Base-by-base conservation (phyloP, 345 rosid species). In the Dovyalis caffra region DNA sequence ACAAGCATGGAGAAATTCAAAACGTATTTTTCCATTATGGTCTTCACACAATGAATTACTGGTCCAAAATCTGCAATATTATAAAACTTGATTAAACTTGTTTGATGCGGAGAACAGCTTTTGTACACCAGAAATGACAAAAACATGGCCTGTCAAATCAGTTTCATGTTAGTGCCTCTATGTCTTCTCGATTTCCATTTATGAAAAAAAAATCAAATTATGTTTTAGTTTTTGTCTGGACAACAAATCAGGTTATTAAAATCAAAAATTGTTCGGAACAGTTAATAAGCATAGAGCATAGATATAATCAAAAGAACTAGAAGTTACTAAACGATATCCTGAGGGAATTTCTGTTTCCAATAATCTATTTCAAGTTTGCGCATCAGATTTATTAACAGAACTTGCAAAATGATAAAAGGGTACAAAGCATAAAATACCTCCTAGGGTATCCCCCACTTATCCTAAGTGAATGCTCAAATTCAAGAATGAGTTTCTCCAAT, bases 381-480 rank as follows among this genome's bases (percentile, higher is more conserved):
- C 1, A 47, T 2, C 63, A 45, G 69, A 77, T 35, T 37, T 51
- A 53, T 18, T 9, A 66, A 43, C 6, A 8, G 18, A 57, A 65
- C 35, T 25, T 5, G 33, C 9, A 29, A 57, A 64, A 32, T 61
- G 25, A 70, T 40, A 78, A 23, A 66, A 69, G 14, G 25, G 53
- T 5, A 51, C 49, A 49, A 45, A 53, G 69, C 57, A 76, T 65
- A 69, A 62, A 79, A 77, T 78, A 96, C 99, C 98, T 90, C 82
- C 93, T 95, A 25, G 97, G 97, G 77, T 80, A 96, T 72, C 76
- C 83, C 66, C 92, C 95, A 37, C 75, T 87, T 23, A 71, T 81
- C 87, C 83, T 84, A 69, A 93, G 81, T 23, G 97, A 93, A 80
- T 91, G 83, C 87, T 93, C 98, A 85, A 96, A 85, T 83, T 91